Conservation (phyloP, 306 rosid species). For the Rosa chinensis region DNA sequence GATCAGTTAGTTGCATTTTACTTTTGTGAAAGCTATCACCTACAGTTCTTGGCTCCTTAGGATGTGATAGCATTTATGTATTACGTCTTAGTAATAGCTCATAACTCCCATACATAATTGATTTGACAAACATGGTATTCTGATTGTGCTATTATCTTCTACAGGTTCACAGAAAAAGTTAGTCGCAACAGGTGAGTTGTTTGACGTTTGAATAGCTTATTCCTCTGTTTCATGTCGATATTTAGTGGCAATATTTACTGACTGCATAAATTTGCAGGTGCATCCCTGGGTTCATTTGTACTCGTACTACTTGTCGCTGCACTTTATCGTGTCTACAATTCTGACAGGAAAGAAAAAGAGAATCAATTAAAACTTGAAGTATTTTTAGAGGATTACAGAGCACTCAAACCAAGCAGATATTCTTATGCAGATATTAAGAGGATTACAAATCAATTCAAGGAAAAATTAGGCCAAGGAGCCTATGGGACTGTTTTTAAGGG, state of each 20-base stretch:
- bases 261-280: constrained; percentile 12
- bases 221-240: neutral
- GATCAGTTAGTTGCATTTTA: neutral
- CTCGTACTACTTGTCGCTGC: constrained; percentile 13
- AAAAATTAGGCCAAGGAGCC: constrained; percentile 44
- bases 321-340: neutral
- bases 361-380: constrained; percentile 19
- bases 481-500: constrained; percentile 43
- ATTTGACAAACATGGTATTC: neutral
- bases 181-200: constrained; percentile 27
- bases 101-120: no score
- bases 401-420: constrained; percentile 42
- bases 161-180: constrained; percentile 25
- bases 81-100: no score
- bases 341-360: constrained; percentile 4
- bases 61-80: no score
- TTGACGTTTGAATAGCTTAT: neutral
- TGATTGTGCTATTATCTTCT: neutral
- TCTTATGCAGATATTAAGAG: constrained; percentile 37
- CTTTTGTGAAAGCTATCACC: neutral
- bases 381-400: constrained; percentile 44
- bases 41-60: neutral
- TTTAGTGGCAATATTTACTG: neutral
- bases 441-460: constrained; percentile 35
- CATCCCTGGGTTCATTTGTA: constrained; percentile 20